Evolutionary conservation across 371 early-diverging fungal species (phyloP), one percentile per base, ranked within the genome.

Genomic region (Circinella umbellata): DNA sequence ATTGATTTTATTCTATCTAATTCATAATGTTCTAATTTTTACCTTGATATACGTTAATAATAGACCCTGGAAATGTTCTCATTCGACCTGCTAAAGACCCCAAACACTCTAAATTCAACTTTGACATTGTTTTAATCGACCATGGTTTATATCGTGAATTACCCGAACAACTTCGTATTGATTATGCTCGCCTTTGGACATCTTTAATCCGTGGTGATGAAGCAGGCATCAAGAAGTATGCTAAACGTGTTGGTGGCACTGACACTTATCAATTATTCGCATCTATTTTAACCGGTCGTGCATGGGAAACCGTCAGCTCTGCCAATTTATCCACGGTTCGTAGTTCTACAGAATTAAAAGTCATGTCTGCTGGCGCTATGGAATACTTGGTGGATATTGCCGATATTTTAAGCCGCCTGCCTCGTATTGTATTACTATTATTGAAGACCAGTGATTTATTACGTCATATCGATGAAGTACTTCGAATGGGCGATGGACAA

Each of bases 111-210:
- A 83, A 87, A 17, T 76, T 88, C 71, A 95, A 95, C 76, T 97
- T 95, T 80, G 93, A 96, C 64, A 74, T 98, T 46, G 92, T 96
- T 4, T 80, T 98, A 13, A 78, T 98, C 63, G 98, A 98, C 74
- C 98, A 97, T 75, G 98, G 98, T 5, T 83, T 98, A 14, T 98
- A 98, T 78, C 91, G 95, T n/a, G 80, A 80, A 46, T 79, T 98
- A 39, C 67, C 91, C 2, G 76, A 83, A 4, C 85, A 87, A n/a
- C 89, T 97, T 79, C 88, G 94, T n/a, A 82, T 90, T 13, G 86
- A 91, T 71, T 97, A 96, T 75, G 96, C 97, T 3, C 87, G 89
- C 53, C 84, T 98, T 64, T 97, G 97, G 98, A 87, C 83, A 6
- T 84, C 92, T 0, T 77, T 97, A 47, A 91, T 97, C 71, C 73